Evolutionary conservation across 2,329 filamentous ascomycete species (phyloP).

Genomic region (Gremmenia infestans): DNA sequence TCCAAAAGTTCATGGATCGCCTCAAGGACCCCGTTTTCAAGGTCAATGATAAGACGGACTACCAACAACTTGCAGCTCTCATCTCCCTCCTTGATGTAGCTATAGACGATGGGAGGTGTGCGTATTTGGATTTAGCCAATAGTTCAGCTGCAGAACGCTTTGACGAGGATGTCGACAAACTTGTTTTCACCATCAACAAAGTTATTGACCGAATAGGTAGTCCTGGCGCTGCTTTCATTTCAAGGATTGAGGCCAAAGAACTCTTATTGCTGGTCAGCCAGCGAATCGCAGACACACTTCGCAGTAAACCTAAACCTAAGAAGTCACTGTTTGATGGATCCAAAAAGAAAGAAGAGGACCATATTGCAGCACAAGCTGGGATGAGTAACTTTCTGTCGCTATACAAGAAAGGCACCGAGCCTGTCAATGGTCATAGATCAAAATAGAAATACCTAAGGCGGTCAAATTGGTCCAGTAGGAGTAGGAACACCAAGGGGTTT

Average conservation of each 20-base stretch:
- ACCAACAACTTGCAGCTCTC: conserved; percentile 59
- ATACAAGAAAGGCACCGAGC: neutral
- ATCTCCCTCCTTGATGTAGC: conserved; percentile 68
- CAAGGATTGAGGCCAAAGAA: conserved; percentile 71
- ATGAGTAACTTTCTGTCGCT: conserved; percentile 24
- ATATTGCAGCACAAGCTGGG: conserved; percentile 26
- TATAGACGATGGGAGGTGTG: conserved; percentile 56
- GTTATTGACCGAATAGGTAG: conserved; percentile 64
- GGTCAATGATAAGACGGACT: conserved; percentile 57
- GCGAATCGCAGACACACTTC: conserved; percentile 64
- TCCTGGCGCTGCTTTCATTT: conserved; percentile 66
- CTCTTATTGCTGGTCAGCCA: conserved; percentile 69
- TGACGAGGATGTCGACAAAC: conserved; percentile 64
- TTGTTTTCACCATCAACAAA: conserved; percentile 55
- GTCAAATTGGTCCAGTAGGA: neutral
- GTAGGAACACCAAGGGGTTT: conserved; percentile 1
- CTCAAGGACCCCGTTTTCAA: conserved; percentile 46
- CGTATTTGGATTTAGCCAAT: conserved; percentile 27
- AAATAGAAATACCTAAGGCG: neutral
- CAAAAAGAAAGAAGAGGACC: conserved; percentile 31
- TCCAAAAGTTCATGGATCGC: conserved; percentile 42
- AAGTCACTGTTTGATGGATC: conserved; percentile 47
- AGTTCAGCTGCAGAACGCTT: conserved; percentile 47
- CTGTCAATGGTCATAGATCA: neutral
- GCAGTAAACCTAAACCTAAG: conserved; percentile 64